Evolutionary conservation across 116 monocot genomes (phyloP).

Genomic region (Dioscorea cayenensis): DNA sequence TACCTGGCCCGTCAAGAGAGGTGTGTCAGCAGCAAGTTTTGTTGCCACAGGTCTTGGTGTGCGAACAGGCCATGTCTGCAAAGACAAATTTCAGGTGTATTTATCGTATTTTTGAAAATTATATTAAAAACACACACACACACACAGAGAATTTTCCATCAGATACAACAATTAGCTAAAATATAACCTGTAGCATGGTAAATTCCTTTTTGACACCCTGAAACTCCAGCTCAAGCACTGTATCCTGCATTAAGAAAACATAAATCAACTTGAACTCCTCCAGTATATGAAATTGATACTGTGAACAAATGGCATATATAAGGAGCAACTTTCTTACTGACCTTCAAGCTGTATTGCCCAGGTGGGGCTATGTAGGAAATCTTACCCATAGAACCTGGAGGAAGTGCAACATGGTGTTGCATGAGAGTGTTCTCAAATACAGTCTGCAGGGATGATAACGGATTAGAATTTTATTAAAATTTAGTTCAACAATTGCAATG

Average conservation of each 20-base stretch:
- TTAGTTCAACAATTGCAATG: background rate
- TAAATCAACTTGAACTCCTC: background rate
- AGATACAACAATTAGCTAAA: background rate
- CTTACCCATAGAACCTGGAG: constrained; percentile 99
- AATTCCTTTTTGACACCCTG: constrained; percentile 89
- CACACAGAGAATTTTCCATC: background rate
- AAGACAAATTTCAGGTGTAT: background rate
- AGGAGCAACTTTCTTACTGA: constrained; percentile 9
- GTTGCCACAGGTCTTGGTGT: constrained; percentile 89
- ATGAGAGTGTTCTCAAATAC: constrained; percentile 95
- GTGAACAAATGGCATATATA: background rate
- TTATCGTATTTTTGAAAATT: background rate
- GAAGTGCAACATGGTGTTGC: constrained; percentile 87
- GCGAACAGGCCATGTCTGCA: constrained; percentile 96
- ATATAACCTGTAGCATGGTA: constrained; percentile 94
- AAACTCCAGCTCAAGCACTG: constrained; percentile 96
- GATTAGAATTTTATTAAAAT: background rate
- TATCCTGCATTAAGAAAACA: constrained; percentile 48
- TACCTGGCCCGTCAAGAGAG: constrained; percentile 98
- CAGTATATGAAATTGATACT: background rate
- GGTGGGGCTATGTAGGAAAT: constrained; percentile 80
- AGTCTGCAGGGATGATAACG: constrained; percentile 32
- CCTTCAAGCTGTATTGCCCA: constrained; percentile 92
- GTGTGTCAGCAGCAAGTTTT: constrained; percentile 98
- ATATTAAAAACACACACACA: background rate